These are phyloP conservation scores for Colletotrichum theobromicola DNA, from an alignment of 2,329 filamentous ascomycete species.

Conservation along the genomic window DNA sequence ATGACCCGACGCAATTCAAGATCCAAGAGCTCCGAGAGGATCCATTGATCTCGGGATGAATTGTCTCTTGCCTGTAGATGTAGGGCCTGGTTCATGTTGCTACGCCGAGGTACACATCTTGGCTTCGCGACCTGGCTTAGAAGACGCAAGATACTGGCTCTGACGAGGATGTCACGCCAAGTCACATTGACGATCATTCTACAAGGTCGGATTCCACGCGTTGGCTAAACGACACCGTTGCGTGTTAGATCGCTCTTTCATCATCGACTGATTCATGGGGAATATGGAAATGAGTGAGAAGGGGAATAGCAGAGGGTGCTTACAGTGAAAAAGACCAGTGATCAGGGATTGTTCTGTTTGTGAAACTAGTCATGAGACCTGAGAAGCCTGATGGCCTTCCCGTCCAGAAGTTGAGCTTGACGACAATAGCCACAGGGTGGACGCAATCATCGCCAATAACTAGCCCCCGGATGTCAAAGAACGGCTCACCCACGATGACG, in stretches of 20 bases:
- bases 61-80: not conserved
- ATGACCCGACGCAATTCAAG: fast-evolving
- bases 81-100: not conserved
- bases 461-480: not conserved
- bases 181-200: not conserved
- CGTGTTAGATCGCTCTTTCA: not conserved
- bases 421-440: not conserved
- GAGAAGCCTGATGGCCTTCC: not conserved
- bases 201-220: fast-evolving
- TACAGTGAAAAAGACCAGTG: fast-evolving
- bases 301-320: not conserved
- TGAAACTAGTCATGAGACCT: not conserved
- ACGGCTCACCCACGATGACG: not conserved
- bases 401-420: not conserved
- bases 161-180: not conserved
- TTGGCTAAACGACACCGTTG: not conserved
- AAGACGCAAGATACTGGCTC: not conserved
- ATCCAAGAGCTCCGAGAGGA: not conserved
- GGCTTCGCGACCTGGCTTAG: not conserved
- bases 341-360: not conserved
- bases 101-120: not conserved
- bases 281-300: too few species aligned
- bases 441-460: not conserved
- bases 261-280: not conserved
- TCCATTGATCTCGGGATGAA: not conserved